Conservation (phyloP, 2,329 filamentous ascomycete species). For the Penicillium frequentans region DNA sequence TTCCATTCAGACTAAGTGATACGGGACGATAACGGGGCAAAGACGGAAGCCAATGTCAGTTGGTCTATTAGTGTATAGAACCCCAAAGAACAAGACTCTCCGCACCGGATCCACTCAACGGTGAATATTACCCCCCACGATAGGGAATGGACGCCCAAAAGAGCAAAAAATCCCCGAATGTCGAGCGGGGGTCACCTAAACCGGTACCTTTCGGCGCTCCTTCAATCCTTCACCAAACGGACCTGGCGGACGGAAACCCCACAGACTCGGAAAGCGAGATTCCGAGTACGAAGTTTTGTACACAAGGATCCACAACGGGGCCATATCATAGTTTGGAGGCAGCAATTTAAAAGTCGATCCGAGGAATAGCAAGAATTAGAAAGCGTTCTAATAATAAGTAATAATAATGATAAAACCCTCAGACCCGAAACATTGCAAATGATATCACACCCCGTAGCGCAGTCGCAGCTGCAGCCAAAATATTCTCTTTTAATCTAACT, state of each 20-base stretch:
- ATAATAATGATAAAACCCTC: background rate
- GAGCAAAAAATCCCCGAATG: background rate
- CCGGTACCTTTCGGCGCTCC: background rate
- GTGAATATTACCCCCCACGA: background rate
- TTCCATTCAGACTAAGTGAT: background rate
- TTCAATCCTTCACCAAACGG: background rate
- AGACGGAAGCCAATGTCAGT: background rate
- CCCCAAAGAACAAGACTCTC: background rate
- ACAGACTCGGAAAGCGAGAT: background rate
- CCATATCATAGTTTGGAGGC: background rate
- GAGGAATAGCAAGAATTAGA: background rate
- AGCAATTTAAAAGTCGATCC: background rate
- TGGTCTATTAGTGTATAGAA: background rate
- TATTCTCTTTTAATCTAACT: slow-evolving; percentile 3
- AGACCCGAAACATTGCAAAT: background rate
- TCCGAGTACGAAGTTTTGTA: background rate
- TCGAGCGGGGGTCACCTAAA: background rate
- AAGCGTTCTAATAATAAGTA: background rate
- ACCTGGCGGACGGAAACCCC: background rate
- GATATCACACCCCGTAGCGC: background rate
- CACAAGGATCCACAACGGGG: background rate
- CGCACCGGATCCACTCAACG: background rate
- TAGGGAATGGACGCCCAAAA: background rate
- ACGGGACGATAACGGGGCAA: background rate
- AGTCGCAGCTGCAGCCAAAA: background rate